Percentiles rank a stretch among this genome's conserved stretches.
Conservation (phyloP, 2,329 filamentous ascomycete species). For the Cordyceps farinosa region DNA sequence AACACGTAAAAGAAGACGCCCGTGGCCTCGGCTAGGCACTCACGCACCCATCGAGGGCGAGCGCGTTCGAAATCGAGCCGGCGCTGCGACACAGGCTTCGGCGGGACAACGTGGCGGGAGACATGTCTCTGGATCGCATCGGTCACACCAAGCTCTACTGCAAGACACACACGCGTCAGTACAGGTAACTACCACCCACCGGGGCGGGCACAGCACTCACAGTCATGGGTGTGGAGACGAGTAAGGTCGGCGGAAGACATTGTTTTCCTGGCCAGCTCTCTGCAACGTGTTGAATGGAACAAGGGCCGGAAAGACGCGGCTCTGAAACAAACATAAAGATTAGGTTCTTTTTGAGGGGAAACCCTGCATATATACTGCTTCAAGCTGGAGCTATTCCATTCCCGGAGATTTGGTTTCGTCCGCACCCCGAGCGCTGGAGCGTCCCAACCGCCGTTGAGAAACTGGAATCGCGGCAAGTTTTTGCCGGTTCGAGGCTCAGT, state of each 20-base stretch:
- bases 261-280: not conserved
- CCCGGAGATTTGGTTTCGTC: constrained; percentile 1
- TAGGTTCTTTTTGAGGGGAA: not conserved
- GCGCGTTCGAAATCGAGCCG: constrained; percentile 52
- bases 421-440: not conserved
- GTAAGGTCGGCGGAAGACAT: constrained; percentile 16
- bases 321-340: not conserved
- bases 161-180: not conserved
- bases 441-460: not conserved
- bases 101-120: constrained; percentile 45
- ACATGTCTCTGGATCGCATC: constrained; percentile 51
- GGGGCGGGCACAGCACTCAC: constrained; percentile 10
- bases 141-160: constrained; percentile 49
- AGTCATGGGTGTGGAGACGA: constrained; percentile 22
- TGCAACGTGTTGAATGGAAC: not conserved
- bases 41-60: constrained; percentile 50
- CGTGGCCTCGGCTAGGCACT: constrained; percentile 53
- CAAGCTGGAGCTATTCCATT: not conserved
- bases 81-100: constrained; percentile 49
- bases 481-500: constrained; percentile 14
- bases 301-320: not conserved
- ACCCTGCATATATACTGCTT: constrained; percentile 1
- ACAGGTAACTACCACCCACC: not conserved
- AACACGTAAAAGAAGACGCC: constrained; percentile 56
- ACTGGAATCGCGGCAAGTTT: not conserved